These are phyloP conservation scores for Ascomycota sp. DNA, from an alignment of 2,329 filamentous ascomycete genomes.

Conservation along the genomic window DNA sequence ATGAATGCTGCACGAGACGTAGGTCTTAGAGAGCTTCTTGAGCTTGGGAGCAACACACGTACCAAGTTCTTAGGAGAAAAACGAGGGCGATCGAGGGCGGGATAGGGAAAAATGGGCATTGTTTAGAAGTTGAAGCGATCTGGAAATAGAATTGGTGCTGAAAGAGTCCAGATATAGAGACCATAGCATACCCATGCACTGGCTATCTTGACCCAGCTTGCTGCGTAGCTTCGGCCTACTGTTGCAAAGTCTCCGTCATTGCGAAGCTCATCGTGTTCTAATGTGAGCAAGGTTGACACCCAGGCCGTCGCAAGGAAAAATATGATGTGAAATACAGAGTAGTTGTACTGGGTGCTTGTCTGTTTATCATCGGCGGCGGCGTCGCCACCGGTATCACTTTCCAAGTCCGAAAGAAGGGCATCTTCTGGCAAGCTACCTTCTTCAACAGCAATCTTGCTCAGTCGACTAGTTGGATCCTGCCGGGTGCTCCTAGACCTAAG, in stretches of 20 bases:
- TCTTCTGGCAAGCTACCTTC: conserved; percentile 83
- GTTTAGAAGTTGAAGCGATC: conserved; percentile 66
- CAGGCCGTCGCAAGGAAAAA: conserved; percentile 93
- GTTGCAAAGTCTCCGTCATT: conserved; percentile 61
- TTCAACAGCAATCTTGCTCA: conserved; percentile 63
- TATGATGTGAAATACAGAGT: conserved; percentile 88
- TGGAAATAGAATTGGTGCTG: conserved; percentile 69
- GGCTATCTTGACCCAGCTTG: conserved; percentile 97
- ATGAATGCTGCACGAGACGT: too few relatives aligned
- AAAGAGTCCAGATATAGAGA: conserved; percentile 82
- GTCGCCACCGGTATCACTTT: conserved; percentile 41
- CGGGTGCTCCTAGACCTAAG: conserved; percentile 45
- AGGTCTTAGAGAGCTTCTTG: too few relatives aligned
- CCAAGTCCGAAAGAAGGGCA: conserved; percentile 57
- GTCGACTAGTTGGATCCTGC: conserved; percentile 31
- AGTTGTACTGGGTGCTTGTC: conserved; percentile 82
- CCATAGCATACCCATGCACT: conserved; percentile 92
- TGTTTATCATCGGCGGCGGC: conserved; percentile 72
- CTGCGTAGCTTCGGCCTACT: conserved; percentile 88
- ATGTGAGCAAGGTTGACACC: conserved; percentile 73
- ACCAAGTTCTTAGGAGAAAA: too few relatives aligned
- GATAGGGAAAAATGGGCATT: too few relatives aligned
- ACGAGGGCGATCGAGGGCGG: too few relatives aligned
- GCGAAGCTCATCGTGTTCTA: conserved; percentile 48
- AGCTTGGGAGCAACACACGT: too few relatives aligned